Evolutionary conservation across 257 asterid species (phyloP), one percentile per base, ranked within the genome.

Genomic region (Paulownia fortunei): DNA sequence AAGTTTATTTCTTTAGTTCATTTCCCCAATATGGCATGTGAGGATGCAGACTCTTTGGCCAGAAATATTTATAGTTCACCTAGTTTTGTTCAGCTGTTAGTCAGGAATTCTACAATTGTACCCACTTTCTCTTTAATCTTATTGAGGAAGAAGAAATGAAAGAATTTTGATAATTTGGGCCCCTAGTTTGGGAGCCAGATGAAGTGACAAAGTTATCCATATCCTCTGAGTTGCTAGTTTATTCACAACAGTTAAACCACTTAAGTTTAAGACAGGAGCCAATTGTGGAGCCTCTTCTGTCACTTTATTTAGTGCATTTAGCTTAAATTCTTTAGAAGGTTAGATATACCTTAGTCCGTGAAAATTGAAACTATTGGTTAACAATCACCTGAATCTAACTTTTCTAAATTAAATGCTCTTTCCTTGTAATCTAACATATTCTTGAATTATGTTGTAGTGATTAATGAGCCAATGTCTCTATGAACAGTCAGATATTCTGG

Each of bases 401-500:
- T 68, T 74, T 51, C 39, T 8, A 12, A 36, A 32, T 30, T 26
- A 49, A 55, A 16, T 42, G 37, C 5, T 34, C 37, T 41, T 61
- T 66, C 19, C 75, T 76, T 77, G 32, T 51, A 8, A 8, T 59
- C 11, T 13, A 46, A 54, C 15, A 23, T 37, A 3, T 66, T 51
- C 12, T 36, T 36, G 58, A 15, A 55, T 63, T n/a, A 37, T 72
- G 32, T 30, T n/a, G 9, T 23, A 51, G 41, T 64, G 32, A 82
- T 76, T 73, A 63, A 62, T 46, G 55, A 49, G 34, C 26, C 36
- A 47, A 16, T 84, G 34, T 77, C 59, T 72, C n/a, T 42, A 56
- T 82, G 63, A 76, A 81, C 98, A 94, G 98, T 81, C 90, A 89
- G 87, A 91, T 92, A 88, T 94, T 94, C 88, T 94, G 99, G 98